Percentiles rank a stretch among this genome's conserved stretches.
Evolutionary conservation across 1,139 yeast species (phyloP).

Genomic region (Nakaseomyces delphensis): DNA sequence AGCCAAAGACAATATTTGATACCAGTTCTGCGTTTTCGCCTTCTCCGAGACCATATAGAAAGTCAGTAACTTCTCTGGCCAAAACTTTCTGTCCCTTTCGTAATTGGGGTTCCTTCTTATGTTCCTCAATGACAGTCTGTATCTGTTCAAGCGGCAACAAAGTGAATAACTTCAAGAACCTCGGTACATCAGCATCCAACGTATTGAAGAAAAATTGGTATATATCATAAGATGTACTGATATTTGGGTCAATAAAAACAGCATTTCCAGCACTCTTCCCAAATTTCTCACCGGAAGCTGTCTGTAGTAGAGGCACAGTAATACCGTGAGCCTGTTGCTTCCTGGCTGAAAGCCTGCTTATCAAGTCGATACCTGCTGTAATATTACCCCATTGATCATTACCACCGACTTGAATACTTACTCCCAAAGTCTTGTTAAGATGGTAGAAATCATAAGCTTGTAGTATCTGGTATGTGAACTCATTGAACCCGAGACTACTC

Average conservation of each 20-base stretch:
- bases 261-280: conserved; percentile 98
- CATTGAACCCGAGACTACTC: conserved; percentile 83
- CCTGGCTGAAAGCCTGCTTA: conserved; percentile 46
- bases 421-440: conserved; percentile 49
- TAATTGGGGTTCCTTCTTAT: conserved; percentile 48
- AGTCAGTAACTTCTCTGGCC: conserved; percentile 78
- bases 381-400: conserved; percentile 98
- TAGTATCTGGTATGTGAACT: conserved; percentile 81
- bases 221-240: conserved; percentile 73
- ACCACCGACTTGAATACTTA: conserved; percentile 84
- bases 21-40: conserved; percentile 59
- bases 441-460: conserved; percentile 95
- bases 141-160: conserved; percentile 59
- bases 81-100: conserved; percentile 67
- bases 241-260: conserved; percentile 62
- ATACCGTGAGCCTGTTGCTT: conserved; percentile 46
- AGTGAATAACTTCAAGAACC: conserved; percentile 68
- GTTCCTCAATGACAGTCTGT: conserved; percentile 43
- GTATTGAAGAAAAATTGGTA: conserved; percentile 80
- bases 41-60: conserved; percentile 71
- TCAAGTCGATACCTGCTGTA: conserved; percentile 89
- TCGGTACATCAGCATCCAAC: conserved; percentile 67
- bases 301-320: conserved; percentile 84
- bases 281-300: conserved; percentile 86
- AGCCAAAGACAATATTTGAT: conserved; percentile 59